Evolutionary conservation across 2,329 filamentous ascomycete species (phyloP).

Genomic region (Canariomyces notabilis): DNA sequence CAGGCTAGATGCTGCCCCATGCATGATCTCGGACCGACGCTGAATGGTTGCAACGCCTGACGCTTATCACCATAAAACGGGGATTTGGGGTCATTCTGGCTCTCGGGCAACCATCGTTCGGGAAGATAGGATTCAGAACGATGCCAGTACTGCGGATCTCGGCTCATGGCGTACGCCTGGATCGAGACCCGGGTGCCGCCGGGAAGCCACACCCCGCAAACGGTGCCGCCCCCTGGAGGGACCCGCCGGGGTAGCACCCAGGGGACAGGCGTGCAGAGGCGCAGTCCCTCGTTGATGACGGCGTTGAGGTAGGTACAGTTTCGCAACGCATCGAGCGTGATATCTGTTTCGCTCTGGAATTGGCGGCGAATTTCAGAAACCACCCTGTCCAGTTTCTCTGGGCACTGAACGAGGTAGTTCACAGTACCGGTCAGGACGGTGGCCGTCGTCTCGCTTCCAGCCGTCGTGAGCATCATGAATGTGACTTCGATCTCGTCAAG

Average conservation of each 20-base stretch:
- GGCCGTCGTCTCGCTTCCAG: constrained; percentile 47
- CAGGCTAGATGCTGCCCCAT: constrained; percentile 3
- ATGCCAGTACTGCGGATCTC: constrained; percentile 35
- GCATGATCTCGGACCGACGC: background rate
- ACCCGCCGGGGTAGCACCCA: constrained; percentile 26
- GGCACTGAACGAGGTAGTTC: constrained; percentile 37
- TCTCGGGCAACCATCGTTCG: constrained; percentile 41
- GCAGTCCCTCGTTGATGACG: constrained; percentile 31
- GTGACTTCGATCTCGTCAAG: constrained; percentile 15
- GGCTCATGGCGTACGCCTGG: constrained; percentile 11
- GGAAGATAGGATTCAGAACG: constrained; percentile 30
- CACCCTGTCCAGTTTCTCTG: constrained; percentile 32
- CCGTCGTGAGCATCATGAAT: constrained; percentile 32
- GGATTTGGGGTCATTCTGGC: constrained; percentile 15
- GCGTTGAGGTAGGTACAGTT: constrained; percentile 30
- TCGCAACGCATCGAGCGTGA: constrained; percentile 24
- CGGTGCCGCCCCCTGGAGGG: constrained; percentile 28
- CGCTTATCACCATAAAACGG: constrained; percentile 26
- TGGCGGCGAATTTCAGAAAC: constrained; percentile 35
- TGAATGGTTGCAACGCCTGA: constrained; percentile 1
- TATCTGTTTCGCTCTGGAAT: constrained; percentile 32
- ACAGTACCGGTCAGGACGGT: constrained; percentile 36
- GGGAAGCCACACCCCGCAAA: constrained; percentile 30
- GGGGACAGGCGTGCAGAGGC: constrained; percentile 30
- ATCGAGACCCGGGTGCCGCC: constrained; percentile 10